These are phyloP conservation scores for Hypoxylon perforatum DNA, from an alignment of 495 filamentous ascomycete species.

Conservation along the genomic window DNA sequence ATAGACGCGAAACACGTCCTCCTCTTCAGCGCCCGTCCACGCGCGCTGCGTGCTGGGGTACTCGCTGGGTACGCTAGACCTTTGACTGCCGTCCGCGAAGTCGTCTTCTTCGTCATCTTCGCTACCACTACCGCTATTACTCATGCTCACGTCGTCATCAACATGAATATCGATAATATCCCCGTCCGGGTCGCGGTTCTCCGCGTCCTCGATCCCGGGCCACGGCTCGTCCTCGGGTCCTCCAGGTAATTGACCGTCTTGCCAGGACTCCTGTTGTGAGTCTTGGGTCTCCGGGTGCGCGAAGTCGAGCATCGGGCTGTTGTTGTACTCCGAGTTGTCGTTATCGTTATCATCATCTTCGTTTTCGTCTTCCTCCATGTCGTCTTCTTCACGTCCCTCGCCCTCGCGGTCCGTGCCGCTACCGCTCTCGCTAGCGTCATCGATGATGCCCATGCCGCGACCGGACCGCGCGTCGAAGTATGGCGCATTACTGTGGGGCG, in stretches of 20 bases:
- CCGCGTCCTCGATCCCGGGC: conserved; percentile 57
- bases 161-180: conserved; percentile 36
- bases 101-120: conserved; percentile 18
- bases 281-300: conserved; percentile 20
- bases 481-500: conserved; percentile 64
- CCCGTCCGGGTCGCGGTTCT: conserved; percentile 54
- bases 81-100: conserved; percentile 43
- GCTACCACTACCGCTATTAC: too few relatives aligned
- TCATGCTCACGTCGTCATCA: conserved; percentile 33
- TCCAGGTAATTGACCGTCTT: conserved; percentile 35
- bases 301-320: conserved; percentile 43
- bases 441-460: conserved; percentile 11
- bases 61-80: conserved; percentile 51
- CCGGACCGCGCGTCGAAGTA: conserved; percentile 31
- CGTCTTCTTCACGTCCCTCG: conserved; percentile 29
- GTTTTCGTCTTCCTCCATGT: conserved; percentile 43
- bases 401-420: conserved; percentile 50
- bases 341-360: background rate
- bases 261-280: conserved; percentile 37
- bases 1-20: conserved; percentile 56
- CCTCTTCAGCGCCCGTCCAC: conserved; percentile 35
- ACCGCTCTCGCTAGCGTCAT: conserved; percentile 43
- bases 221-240: conserved; percentile 56
- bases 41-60: conserved; percentile 52
- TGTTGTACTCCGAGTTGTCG: conserved; percentile 31